These are phyloP conservation scores for Phytophthora litchii DNA, from an alignment of 352 stramenopile genomes.

Conservation along the genomic window DNA sequence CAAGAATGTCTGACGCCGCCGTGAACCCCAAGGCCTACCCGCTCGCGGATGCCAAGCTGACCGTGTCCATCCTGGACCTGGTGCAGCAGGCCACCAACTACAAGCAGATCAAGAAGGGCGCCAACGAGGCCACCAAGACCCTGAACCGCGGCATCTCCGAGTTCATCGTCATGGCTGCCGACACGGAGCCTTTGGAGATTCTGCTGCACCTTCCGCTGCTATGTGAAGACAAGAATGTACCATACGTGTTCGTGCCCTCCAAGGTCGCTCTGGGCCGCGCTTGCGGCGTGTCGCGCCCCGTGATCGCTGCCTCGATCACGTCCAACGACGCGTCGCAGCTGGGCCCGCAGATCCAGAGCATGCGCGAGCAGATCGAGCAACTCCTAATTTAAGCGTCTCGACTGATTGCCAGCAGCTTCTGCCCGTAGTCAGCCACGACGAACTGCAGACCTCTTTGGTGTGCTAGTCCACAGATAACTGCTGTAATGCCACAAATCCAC, in stretches of 20 bases:
- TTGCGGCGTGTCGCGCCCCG: slow-evolving; percentile 98
- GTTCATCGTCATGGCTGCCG: slow-evolving; percentile 99
- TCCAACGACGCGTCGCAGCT: slow-evolving; percentile 99
- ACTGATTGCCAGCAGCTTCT: slow-evolving; percentile 31
- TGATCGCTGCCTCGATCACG: slow-evolving; percentile 99
- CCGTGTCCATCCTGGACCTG: slow-evolving; percentile 98
- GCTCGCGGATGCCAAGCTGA: slow-evolving; percentile 98
- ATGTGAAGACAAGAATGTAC: slow-evolving; percentile 98
- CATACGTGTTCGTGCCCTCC: slow-evolving; percentile 94
- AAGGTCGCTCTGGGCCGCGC: slow-evolving; percentile 98
- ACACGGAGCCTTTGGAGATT: slow-evolving; percentile 99
- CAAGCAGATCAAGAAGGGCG: slow-evolving; percentile 99
- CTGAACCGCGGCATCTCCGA: slow-evolving; percentile 99
- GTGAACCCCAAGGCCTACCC: slow-evolving; percentile 98
- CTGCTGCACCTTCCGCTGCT: slow-evolving; percentile 99
- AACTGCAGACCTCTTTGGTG: slow-evolving; percentile 16
- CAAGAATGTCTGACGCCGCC: slow-evolving; percentile 74
- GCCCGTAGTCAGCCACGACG: not conserved
- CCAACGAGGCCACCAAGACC: slow-evolving; percentile 99
- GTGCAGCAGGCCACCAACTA: slow-evolving; percentile 99
- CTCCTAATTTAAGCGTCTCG: slow-evolving; percentile 97
- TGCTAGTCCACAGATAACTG: slow-evolving; percentile 32
- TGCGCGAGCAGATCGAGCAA: slow-evolving; percentile 99
- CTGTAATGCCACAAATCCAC: slow-evolving; percentile 27
- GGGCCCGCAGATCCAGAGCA: slow-evolving; percentile 98